These are phyloP conservation scores for Dioszegia crocea DNA, from an alignment of 768 basidiomycete species.

Conservation along the genomic window DNA sequence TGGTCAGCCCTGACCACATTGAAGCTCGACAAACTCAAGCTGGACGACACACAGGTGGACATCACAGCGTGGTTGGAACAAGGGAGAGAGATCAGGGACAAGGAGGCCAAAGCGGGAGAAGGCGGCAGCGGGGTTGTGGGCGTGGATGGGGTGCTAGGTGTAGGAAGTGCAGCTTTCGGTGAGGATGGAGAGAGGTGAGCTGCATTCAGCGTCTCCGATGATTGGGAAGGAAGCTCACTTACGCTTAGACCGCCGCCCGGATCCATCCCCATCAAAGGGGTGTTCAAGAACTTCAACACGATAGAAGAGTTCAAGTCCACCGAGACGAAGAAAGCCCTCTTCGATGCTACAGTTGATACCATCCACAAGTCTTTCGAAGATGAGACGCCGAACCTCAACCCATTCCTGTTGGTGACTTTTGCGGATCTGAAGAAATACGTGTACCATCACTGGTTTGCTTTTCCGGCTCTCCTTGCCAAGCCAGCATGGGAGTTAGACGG, in stretches of 20 bases:
- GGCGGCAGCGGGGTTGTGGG: conserved; percentile 59
- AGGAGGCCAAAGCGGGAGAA: conserved; percentile 52
- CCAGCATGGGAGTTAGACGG: conserved; percentile 81
- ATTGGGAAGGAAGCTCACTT: neutral
- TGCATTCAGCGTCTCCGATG: neutral
- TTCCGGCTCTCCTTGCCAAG: conserved; percentile 83
- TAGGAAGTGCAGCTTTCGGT: conserved; percentile 44
- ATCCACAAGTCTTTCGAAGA: conserved; percentile 34
- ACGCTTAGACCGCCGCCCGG: conserved; percentile 17
- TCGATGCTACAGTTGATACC: conserved; percentile 66
- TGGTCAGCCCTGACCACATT: conserved; percentile 84
- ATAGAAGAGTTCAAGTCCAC: conserved; percentile 85
- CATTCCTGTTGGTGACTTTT: conserved; percentile 85
- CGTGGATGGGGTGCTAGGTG: conserved; percentile 54
- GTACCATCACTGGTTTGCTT: conserved; percentile 97
- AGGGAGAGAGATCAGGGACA: conserved; percentile 68
- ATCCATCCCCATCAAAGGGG: conserved; percentile 56
- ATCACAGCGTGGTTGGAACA: conserved; percentile 66
- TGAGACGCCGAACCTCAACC: conserved; percentile 58
- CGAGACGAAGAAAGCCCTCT: conserved; percentile 80
- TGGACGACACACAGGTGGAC: conserved; percentile 67
- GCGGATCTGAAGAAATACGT: conserved; percentile 98
- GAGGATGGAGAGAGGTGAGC: conserved; percentile 35
- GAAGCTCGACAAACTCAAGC: conserved; percentile 84
- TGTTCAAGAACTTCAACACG: conserved; percentile 91